Base-by-base conservation (phyloP, 805 yeast genomes). In the Lachancea fermentati region DNA sequence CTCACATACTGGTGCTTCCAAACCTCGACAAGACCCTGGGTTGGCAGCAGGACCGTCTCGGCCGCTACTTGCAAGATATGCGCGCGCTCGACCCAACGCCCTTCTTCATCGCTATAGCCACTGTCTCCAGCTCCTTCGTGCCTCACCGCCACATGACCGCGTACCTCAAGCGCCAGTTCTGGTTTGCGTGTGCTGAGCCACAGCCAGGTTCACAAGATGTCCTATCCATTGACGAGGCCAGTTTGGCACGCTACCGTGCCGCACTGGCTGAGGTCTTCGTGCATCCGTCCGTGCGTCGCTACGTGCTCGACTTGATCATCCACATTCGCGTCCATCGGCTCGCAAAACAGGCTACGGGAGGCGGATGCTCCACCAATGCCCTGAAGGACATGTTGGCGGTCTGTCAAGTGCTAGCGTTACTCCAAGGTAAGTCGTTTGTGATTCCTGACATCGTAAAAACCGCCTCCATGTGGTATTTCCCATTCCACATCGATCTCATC, bases 271-370 rank as follows among this genome's bases (percentile, higher is more conserved):
- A 18, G 11, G 67, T 75, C 9, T 49, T 44, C n/a, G 52, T 76
- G 7, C 62, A 66, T 3, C 66, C 72, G 2, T 78, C 74, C 34
- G 60, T 78, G n/a, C 57, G 58, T 29, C 63, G 79, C 7, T 80
- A 79, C 49, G 70, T 78, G 47, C 72, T 77, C 43, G 85, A 80
- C 54, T 66, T 81, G 5, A 62, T 76, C 28, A 66, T 79, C 2
- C 78, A 71, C 51, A 44, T 75, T 5, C 62, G 87, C 38, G 67
- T 73, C 52, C 82, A 79, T 49, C 54, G 85, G 36, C 66, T 78
- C 48, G 70, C 76, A 11, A 55, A 63, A 26, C 55, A 51, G 29
- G 54, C 55, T 9, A 56, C 52, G 37, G 63, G 58, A 3, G 72
- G 74, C 2, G 86, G 86, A 0, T 59, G 76, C 1, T 68, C 75